phyloP scores from a whole-genome alignment of 2,329 filamentous ascomycete genomes.

The Metarhizium guizhouense region DNA sequence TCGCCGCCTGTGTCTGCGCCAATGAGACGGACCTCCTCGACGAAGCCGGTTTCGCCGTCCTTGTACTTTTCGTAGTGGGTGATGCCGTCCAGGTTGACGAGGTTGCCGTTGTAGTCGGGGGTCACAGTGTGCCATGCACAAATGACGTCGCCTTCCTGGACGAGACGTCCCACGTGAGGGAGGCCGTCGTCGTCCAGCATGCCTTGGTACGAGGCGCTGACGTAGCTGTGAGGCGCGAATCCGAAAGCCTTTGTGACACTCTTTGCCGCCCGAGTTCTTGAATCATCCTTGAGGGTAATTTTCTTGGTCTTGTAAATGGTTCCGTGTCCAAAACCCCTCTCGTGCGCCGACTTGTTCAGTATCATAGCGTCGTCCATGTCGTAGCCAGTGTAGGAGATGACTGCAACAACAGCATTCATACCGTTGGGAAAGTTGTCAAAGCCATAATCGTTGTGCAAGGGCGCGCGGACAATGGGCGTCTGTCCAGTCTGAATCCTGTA shows the following conservation, averaged over 20 bases:
- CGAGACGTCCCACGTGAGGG: constrained; percentile 66
- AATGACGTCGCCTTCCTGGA: constrained; percentile 75
- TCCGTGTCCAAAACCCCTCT: constrained; percentile 90
- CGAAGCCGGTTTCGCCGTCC: constrained; percentile 75
- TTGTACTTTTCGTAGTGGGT: constrained; percentile 94
- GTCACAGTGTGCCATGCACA: constrained; percentile 86
- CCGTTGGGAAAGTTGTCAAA: constrained; percentile 98
- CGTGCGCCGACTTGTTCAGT: constrained; percentile 92
- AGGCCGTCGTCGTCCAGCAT: constrained; percentile 83
- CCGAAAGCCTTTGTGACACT: constrained; percentile 79
- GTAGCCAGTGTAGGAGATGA: constrained; percentile 97
- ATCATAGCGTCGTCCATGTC: constrained; percentile 99
- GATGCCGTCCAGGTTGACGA: constrained; percentile 75
- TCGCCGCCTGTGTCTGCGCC: constrained; percentile 77
- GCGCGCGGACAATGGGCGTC: constrained; percentile 84
- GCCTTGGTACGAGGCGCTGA: constrained; percentile 61
- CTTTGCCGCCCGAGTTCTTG: constrained; percentile 54
- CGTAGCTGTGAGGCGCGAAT: constrained; percentile 68
- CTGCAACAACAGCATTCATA: constrained; percentile 88
- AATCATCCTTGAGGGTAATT: constrained; percentile 74
- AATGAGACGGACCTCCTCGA: constrained; percentile 88
- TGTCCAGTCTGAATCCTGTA: constrained; percentile 94
- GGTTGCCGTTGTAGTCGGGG: constrained; percentile 66
- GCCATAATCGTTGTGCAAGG: constrained; percentile 90
- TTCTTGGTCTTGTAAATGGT: constrained; percentile 98